Conservation (phyloP, 208 protist genomes). For the Angomonas deanei region DNA sequence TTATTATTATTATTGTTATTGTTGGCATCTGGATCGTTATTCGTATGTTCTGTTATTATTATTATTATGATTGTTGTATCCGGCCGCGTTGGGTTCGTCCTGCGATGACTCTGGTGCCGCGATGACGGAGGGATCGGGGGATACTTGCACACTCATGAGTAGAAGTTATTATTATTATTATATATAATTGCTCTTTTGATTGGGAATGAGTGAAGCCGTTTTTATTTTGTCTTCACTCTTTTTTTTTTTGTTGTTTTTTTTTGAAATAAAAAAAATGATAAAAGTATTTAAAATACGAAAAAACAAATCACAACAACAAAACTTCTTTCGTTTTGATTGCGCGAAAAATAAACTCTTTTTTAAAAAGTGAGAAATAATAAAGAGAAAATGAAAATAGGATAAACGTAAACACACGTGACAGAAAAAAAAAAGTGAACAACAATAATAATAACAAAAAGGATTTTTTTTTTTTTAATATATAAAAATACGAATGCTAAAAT, state of each 20-base stretch:
- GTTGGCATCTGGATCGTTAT: too few relatives aligned
- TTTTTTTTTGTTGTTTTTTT: neutral
- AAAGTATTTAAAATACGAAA: conserved; percentile 4
- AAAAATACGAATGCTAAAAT: conserved; percentile 3
- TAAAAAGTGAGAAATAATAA: conserved; percentile 7
- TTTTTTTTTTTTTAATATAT: too few relatives aligned
- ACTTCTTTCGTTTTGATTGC: too few relatives aligned
- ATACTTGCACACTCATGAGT: too few relatives aligned
- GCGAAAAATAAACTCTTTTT: too few relatives aligned
- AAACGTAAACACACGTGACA: neutral
- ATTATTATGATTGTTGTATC: neutral
- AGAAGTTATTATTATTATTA: neutral
- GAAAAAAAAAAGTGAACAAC: conserved; percentile 2
- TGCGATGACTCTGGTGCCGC: neutral
- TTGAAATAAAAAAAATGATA: conserved; percentile 1
- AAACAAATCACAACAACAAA: conserved; percentile 1
- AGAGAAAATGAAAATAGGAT: neutral
- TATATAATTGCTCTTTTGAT: neutral
- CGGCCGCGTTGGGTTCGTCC: neutral
- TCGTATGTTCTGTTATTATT: too few relatives aligned
- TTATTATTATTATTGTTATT: conserved; percentile 1
- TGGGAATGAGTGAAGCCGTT: neutral
- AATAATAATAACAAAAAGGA: conserved; percentile 7
- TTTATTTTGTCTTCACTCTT: neutral
- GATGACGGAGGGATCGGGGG: neutral